Evolutionary conservation across 345 rosid species (phyloP).

Genomic region (Gossypium sturtianum): DNA sequence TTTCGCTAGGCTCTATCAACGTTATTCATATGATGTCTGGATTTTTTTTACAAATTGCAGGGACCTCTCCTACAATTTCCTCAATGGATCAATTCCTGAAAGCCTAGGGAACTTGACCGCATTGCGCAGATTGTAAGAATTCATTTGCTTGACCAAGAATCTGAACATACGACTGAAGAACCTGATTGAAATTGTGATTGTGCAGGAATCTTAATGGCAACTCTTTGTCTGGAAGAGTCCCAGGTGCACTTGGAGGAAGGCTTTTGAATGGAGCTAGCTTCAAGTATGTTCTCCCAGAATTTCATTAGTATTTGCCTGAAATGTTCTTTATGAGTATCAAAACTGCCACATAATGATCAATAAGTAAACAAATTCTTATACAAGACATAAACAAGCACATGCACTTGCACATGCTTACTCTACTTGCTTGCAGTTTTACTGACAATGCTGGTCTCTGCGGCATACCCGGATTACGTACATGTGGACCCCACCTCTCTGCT

Average conservation of each 20-base stretch:
- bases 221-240: constrained; percentile 78
- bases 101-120: constrained; percentile 75
- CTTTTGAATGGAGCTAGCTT: constrained; percentile 92
- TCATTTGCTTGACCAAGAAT: constrained; percentile 6
- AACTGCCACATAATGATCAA: background rate
- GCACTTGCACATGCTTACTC: constrained; percentile 9
- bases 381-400: background rate
- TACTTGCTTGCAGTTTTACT: constrained; percentile 62
- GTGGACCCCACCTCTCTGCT: constrained; percentile 73
- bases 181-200: constrained; percentile 13
- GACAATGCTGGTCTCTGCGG: constrained; percentile 96
- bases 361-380: background rate
- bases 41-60: constrained; percentile 44
- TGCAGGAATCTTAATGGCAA: constrained; percentile 91
- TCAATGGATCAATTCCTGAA: constrained; percentile 88
- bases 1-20: background rate
- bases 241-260: constrained; percentile 85
- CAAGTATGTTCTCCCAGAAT: constrained; percentile 50
- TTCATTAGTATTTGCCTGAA: constrained; percentile 1
- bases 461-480: constrained; percentile 81
- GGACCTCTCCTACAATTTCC: constrained; percentile 85
- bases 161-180: background rate
- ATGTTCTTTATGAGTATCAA: background rate
- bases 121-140: constrained; percentile 69
- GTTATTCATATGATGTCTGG: background rate